A percentile compares a stretch with the other conserved stretches of the same genome.
Conservation (phyloP, 2,329 filamentous ascomycete genomes). For the Fusarium euwallaceae region DNA sequence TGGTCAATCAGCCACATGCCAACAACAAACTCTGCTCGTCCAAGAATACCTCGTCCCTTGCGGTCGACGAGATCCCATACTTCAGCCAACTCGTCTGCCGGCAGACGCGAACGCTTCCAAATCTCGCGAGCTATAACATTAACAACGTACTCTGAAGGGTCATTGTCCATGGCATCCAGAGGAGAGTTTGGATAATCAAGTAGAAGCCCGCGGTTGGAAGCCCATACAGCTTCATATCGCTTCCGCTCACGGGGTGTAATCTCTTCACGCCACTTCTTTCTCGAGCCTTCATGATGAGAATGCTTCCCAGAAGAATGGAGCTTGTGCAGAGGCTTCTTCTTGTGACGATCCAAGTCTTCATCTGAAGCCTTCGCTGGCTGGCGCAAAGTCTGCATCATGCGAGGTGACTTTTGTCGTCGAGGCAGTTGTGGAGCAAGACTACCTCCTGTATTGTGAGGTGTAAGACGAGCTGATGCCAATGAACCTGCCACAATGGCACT, state of each 20-base stretch:
- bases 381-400: constrained; percentile 76
- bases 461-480: constrained; percentile 73
- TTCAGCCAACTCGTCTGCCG: constrained; percentile 76
- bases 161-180: constrained; percentile 35
- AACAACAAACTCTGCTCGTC: constrained; percentile 81
- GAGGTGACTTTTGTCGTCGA: constrained; percentile 61
- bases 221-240: constrained; percentile 87
- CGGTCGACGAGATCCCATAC: constrained; percentile 83
- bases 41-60: constrained; percentile 66
- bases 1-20: constrained; percentile 88
- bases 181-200: constrained; percentile 48
- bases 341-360: constrained; percentile 67
- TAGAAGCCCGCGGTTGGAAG: constrained; percentile 78
- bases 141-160: constrained; percentile 66
- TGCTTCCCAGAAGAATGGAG: constrained; percentile 69
- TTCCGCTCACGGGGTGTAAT: constrained; percentile 80
- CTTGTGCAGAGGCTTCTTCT: constrained; percentile 63
- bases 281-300: constrained; percentile 80
- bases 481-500: constrained; percentile 82
- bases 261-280: constrained; percentile 81
- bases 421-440: constrained; percentile 55
- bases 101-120: constrained; percentile 79
- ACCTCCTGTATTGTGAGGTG: constrained; percentile 56
- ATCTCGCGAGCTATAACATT: constrained; percentile 80
- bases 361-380: constrained; percentile 64